Evolutionary conservation across 441 rosid species (phyloP), one percentile per base, ranked within the genome.

Genomic region (Erysimum cheiri): DNA sequence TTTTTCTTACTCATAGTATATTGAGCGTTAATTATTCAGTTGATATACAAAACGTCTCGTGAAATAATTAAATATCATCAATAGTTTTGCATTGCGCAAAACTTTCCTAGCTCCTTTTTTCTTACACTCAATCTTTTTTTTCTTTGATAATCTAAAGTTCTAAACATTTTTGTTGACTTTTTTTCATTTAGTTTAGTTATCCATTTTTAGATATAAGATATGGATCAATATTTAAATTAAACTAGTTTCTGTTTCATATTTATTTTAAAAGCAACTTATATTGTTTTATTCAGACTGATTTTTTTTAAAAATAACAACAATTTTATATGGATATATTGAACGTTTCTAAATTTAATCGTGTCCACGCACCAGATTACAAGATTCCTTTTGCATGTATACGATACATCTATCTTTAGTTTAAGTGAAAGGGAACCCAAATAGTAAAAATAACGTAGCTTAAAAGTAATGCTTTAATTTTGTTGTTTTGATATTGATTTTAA

Each of bases 371-470:
- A 60, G 37, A 43, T 60, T 68, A 44, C 53, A 74, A 54, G 54
- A 68, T 74, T 63, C 60, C 53, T 55, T 74, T 74, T 74, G 60
- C 64, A 68, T 10, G 3, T 46, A 24, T 43, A 74, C 73, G 69
- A 54, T 60, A 74, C 78, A 60, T 60, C 19, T 54, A 67, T 53
- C 47, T 33, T 41, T 26, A 35, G 43, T 60, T 74, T 61, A 60
- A 36, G 73, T 60, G 46, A 60, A 73, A 73, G 35, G 68, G 49
- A 60, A 46, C 40, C 39, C 50, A 48, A 74, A n/a, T 47, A 55
- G 66, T 56, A 69, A 69, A 75, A 31, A 12, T 62, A 49, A 76
- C 72, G 75, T 76, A 65, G 58, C 72, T 76, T 76, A 13, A 76
- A 76, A 70, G 79, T 46, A 59, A 70, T 60, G 64, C 43, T 70